These are phyloP conservation scores for Cicer cuneatum DNA, from an alignment of 306 rosid genomes.

Conservation along the genomic window DNA sequence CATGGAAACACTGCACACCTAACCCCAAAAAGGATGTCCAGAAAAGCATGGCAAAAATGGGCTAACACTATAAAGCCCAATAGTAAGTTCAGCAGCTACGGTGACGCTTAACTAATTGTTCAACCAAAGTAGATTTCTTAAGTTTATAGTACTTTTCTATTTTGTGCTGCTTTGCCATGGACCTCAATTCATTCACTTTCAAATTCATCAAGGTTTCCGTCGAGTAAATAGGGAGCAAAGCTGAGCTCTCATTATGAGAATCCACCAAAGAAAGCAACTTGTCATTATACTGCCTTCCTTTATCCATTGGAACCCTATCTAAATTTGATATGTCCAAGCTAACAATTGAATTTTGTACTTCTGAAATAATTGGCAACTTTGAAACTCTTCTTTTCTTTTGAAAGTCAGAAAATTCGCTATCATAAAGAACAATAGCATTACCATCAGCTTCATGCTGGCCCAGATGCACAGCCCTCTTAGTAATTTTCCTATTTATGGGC, in stretches of 20 bases:
- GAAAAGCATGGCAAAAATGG: constrained; percentile 33
- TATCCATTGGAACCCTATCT: constrained; percentile 27
- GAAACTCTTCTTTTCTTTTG: constrained; percentile 45
- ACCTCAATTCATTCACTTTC: constrained; percentile 46
- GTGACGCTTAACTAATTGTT: constrained; percentile 24
- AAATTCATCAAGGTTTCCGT: constrained; percentile 1
- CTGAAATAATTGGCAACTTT: constrained; percentile 15
- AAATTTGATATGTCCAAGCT: constrained; percentile 37
- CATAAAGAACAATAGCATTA: constrained; percentile 48
- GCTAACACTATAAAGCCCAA: constrained; percentile 36
- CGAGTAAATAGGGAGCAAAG: background rate
- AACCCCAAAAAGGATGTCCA: constrained; percentile 26
- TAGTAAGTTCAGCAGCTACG: constrained; percentile 40
- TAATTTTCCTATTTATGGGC: constrained; percentile 32
- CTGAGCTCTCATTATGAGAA: constrained; percentile 32
- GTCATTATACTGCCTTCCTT: constrained; percentile 24
- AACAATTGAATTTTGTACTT: constrained; percentile 39
- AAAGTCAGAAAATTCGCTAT: constrained; percentile 45
- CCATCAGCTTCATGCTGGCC: constrained; percentile 40
- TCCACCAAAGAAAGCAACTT: constrained; percentile 23
- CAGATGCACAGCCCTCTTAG: constrained; percentile 37
- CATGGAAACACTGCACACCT: constrained; percentile 4
- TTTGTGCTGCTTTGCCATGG: constrained; percentile 46
- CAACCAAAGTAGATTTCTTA: constrained; percentile 47
- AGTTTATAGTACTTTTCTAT: constrained; percentile 43